Percentiles rank a stretch among this genome's conserved stretches.
Conservation (phyloP, 2,329 filamentous ascomycete genomes). For the Cladosporium sp. region DNA sequence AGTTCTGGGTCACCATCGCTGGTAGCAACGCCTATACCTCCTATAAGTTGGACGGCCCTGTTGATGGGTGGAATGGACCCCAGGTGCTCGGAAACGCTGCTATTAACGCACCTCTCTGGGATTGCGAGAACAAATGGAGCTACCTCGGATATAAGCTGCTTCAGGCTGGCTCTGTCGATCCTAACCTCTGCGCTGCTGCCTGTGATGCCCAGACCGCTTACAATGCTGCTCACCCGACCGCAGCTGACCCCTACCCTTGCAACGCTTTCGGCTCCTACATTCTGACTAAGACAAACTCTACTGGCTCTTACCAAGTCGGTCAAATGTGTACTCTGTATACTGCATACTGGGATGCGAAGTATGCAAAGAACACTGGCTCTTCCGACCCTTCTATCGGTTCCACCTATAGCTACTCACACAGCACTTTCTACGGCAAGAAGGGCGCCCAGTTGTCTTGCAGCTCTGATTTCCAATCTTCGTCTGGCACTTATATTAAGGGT, state of each 20-base stretch:
- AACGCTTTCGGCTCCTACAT: constrained; percentile 11
- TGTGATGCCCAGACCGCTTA: constrained; percentile 19
- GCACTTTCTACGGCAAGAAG: constrained; percentile 6
- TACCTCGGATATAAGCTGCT: constrained; percentile 27
- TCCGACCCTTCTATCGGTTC: not conserved
- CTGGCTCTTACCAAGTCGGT: constrained; percentile 6
- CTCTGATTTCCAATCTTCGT: not conserved
- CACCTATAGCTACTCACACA: not conserved
- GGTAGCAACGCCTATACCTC: constrained; percentile 36
- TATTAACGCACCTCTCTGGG: constrained; percentile 7
- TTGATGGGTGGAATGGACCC: constrained; percentile 7
- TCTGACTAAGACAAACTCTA: constrained; percentile 8
- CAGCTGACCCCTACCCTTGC: not conserved
- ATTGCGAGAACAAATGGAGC: constrained; percentile 21
- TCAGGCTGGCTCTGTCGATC: constrained; percentile 27
- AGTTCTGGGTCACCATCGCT: constrained; percentile 39
- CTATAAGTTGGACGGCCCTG: constrained; percentile 20
- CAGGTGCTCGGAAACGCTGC: not conserved
- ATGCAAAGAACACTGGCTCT: not conserved
- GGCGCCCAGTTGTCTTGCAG: not conserved
- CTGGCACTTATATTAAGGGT: not conserved
- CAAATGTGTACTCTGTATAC: constrained; percentile 11
- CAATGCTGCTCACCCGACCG: not conserved
- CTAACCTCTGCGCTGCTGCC: constrained; percentile 27
- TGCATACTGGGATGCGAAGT: constrained; percentile 4